Base-by-base conservation (phyloP, 306 rosid species). In the Vigna hirtella region DNA sequence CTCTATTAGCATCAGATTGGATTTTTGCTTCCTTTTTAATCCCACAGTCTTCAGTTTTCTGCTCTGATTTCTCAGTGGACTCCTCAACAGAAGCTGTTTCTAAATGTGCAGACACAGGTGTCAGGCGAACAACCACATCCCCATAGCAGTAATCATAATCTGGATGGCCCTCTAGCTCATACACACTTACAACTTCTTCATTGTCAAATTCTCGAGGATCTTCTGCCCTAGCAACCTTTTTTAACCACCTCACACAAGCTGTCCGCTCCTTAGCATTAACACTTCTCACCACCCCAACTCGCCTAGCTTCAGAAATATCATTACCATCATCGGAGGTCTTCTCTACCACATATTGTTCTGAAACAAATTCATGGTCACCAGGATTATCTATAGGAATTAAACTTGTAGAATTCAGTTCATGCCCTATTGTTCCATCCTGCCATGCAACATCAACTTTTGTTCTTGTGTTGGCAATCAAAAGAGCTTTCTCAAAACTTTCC, bases 131-230 rank as follows among this genome's bases (percentile, higher is more conserved):
- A 81, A 96, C 99, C 80, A 93, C 98, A 72, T 96, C 98, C 73
- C 98, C 99, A 50, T 91, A 86, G 88, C 99, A 93, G 81, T 93
- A 96, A 73, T 96, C 99, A 86, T 88, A 96, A 88, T 96, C 99
- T 6, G 90, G 96, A 89, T 96, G 99, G 70, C 96, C 94, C 73
- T 96, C 98, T 81, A 93, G 90, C 91, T 96, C 98, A 78, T 96
- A 96, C 36, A 96, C 99, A 2, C 99, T 96, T 42, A 91, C 98
- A 74, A 91, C 68, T 90, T 93, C 99, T 80, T 96, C 98, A n/a
- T 64, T 87, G 75, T 90, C 96, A 76, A 93, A 96, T 79, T 90
- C 97, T 74, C 96, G 88, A 82, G 96, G 89, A 80, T 96, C 98
- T 79, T 96, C 98, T 48, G 98, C 89, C 66, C 89, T 86, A 43